A percentile compares a stretch with the other conserved stretches of the same genome.
Evolutionary conservation across 2,329 filamentous ascomycete species (phyloP).

Genomic region (Cladophialophora bantiana): DNA sequence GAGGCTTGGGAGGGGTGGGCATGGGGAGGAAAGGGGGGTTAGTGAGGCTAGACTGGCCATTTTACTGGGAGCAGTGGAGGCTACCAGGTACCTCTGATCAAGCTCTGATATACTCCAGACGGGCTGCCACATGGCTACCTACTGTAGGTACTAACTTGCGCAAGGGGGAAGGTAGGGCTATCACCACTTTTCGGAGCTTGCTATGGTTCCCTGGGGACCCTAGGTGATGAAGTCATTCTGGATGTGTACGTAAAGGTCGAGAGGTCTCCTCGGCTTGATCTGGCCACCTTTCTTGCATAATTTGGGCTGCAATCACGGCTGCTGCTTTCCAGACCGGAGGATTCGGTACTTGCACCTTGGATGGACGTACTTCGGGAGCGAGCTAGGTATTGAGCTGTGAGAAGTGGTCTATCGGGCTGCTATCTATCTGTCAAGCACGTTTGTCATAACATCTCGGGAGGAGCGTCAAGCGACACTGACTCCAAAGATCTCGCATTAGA

Average conservation of each 20-base stretch:
- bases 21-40: neutral
- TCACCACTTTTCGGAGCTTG: constrained; percentile 2
- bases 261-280: neutral
- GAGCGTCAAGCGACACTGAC: neutral
- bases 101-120: too few relatives aligned
- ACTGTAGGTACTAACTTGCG: neutral
- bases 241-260: neutral
- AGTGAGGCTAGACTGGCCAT: neutral
- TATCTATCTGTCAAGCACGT: neutral
- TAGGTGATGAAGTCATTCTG: neutral
- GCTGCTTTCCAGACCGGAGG: neutral
- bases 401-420: neutral
- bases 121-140: constrained; percentile 2
- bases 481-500: neutral
- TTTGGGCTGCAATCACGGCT: constrained; percentile 16
- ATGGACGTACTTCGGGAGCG: neutral
- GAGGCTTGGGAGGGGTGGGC: constrained; percentile 14
- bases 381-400: neutral
- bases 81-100: neutral
- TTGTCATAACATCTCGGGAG: neutral
- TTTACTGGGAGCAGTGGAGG: neutral
- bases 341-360: neutral
- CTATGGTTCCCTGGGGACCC: neutral
- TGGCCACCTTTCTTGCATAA: neutral
- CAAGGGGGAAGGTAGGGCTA: neutral